phyloP scores from a whole-genome alignment of 495 filamentous ascomycete species.

The Bombardia bombarda region DNA sequence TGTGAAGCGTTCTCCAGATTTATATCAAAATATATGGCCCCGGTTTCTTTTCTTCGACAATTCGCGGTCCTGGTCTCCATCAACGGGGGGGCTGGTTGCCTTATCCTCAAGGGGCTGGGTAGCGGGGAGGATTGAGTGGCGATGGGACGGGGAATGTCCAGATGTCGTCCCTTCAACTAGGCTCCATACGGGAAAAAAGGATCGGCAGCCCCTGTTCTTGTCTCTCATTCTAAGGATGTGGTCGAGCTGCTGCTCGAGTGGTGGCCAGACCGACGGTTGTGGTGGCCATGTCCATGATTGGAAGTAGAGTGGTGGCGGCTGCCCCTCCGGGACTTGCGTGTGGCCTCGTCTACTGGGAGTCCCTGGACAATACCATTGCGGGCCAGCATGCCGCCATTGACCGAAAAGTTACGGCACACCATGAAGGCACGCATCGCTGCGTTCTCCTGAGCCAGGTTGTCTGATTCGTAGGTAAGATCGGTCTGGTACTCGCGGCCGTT shows the following conservation, averaged over 20 bases:
- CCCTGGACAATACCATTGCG: slow-evolving; percentile 82
- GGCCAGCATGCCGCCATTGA: slow-evolving; percentile 89
- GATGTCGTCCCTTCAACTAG: neutral
- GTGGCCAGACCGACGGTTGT: slow-evolving; percentile 31
- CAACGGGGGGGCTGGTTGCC: neutral
- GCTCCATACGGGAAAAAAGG: slow-evolving; percentile 8
- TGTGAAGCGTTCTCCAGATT: slow-evolving; percentile 44
- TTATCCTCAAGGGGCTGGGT: neutral
- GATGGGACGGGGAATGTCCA: neutral
- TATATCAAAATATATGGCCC: slow-evolving; percentile 26
- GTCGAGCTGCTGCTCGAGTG: slow-evolving; percentile 54
- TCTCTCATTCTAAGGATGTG: slow-evolving; percentile 45
- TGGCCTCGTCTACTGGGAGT: slow-evolving; percentile 55
- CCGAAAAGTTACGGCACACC: slow-evolving; percentile 96
- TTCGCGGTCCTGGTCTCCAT: slow-evolving; percentile 3
- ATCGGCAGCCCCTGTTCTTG: slow-evolving; percentile 8
- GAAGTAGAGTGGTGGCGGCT: slow-evolving; percentile 39
- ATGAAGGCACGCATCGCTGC: slow-evolving; percentile 96
- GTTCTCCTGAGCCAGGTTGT: slow-evolving; percentile 81
- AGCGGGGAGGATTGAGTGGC: no score
- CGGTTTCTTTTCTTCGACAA: no score
- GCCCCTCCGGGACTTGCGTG: slow-evolving; percentile 34
- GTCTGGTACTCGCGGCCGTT: slow-evolving; percentile 96
- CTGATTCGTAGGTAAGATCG: slow-evolving; percentile 71
- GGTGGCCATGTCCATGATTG: slow-evolving; percentile 26